Percentiles rank a stretch among this genome's conserved stretches.
Conservation (phyloP, 179 eudicot genomes). For the Silene noctiflora region DNA sequence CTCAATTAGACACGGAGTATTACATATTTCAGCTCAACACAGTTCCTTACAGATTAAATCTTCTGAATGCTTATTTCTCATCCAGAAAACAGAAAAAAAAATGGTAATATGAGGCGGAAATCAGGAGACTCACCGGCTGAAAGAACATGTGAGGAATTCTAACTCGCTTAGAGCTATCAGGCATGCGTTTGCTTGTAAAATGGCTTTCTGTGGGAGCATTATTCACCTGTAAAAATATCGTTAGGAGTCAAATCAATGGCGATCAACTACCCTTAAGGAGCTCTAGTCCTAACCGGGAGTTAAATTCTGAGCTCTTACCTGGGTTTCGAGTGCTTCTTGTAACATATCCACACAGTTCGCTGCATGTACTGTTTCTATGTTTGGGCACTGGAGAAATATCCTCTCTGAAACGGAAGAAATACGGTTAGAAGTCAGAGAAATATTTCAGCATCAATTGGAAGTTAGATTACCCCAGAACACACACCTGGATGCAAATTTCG, state of each 20-base stretch:
- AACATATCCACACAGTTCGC: slow-evolving; percentile 52
- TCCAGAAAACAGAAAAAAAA: neutral
- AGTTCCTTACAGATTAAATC: neutral
- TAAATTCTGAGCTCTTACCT: slow-evolving; percentile 41
- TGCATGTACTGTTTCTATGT: slow-evolving; percentile 71
- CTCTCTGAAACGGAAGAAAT: slow-evolving; percentile 49
- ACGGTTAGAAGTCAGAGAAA: neutral
- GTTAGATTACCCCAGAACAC: neutral
- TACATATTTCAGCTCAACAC: too few relatives aligned
- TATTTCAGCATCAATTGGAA: neutral
- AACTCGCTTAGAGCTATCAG: slow-evolving; percentile 91
- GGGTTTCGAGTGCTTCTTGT: slow-evolving; percentile 51
- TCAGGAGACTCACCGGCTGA: slow-evolving; percentile 47
- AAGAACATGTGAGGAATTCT: slow-evolving; percentile 55
- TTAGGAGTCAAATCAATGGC: neutral
- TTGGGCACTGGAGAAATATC: slow-evolving; percentile 71
- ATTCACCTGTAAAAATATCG: slow-evolving; percentile 46
- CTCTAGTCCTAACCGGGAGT: neutral
- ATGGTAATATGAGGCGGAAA: neutral
- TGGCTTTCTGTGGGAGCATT: slow-evolving; percentile 39
- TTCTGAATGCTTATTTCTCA: neutral
- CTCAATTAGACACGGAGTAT: too few relatives aligned
- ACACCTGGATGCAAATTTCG: slow-evolving; percentile 63
- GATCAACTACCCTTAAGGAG: neutral
- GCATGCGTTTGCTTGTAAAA: slow-evolving; percentile 53